Evolutionary conservation across 768 basidiomycete genomes (phyloP).

Genomic region (Agrocybe chaxingu): DNA sequence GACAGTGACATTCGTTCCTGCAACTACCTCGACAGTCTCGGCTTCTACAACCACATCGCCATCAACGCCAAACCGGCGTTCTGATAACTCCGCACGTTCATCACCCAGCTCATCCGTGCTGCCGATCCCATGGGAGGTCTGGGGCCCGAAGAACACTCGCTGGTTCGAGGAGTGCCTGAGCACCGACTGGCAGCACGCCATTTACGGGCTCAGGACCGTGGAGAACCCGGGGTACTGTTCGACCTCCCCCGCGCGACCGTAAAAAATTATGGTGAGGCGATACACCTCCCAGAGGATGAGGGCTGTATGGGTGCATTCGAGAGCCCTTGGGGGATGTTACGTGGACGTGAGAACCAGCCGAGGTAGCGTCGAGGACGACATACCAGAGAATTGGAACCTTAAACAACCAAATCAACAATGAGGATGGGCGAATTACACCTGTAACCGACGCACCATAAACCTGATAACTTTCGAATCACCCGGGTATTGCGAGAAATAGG

Average conservation of each 20-base stretch:
- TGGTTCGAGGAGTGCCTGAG: conserved; percentile 50
- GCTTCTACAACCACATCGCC: neutral
- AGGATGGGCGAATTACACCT: conserved; percentile 12
- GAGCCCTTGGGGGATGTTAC: neutral
- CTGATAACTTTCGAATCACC: conserved; percentile 16
- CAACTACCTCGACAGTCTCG: neutral
- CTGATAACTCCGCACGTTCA: neutral
- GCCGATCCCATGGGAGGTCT: conserved; percentile 41
- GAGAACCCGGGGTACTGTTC: conserved; percentile 1
- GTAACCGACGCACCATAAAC: neutral
- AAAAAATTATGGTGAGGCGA: neutral
- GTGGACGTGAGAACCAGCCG: neutral
- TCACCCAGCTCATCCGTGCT: conserved; percentile 7
- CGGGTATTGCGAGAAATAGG: conserved; percentile 12
- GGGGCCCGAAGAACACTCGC: conserved; percentile 50
- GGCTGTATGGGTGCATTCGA: conserved; percentile 8
- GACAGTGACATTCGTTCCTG: neutral
- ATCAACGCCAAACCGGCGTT: neutral
- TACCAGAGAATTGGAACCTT: neutral
- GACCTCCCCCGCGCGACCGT: neutral
- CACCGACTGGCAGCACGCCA: conserved; percentile 55
- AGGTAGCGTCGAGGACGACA: too few species aligned
- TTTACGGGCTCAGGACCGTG: conserved; percentile 41
- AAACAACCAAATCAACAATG: neutral
- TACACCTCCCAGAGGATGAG: conserved; percentile 5